A percentile compares a stretch with the other conserved stretches of the same genome.
Evolutionary conservation across 2,329 filamentous ascomycete species (phyloP).

Genomic region (Alternaria triticina): DNA sequence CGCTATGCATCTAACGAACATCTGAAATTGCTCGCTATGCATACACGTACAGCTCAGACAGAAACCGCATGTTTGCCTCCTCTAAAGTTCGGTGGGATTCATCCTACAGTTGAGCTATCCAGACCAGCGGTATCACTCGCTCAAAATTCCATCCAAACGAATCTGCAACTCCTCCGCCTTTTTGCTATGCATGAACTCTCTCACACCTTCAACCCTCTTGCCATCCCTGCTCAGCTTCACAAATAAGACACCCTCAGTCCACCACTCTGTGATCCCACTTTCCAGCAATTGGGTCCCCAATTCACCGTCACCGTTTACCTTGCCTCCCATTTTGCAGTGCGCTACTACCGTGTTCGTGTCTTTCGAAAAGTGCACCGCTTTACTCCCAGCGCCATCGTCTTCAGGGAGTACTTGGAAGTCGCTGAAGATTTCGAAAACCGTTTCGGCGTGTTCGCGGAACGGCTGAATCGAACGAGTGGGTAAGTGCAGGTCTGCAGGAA

Average conservation of each 20-base stretch:
- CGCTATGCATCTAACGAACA: neutral
- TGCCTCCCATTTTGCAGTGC: slow-evolving; percentile 37
- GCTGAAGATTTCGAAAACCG: slow-evolving; percentile 53
- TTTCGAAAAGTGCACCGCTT: slow-evolving; percentile 25
- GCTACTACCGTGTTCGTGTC: slow-evolving; percentile 47
- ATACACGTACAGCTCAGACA: neutral
- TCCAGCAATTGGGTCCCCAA: slow-evolving; percentile 23
- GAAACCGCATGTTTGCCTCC: neutral
- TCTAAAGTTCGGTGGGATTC: neutral
- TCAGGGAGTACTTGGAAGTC: slow-evolving; percentile 51
- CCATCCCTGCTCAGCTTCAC: slow-evolving; percentile 32
- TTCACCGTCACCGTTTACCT: slow-evolving; percentile 23
- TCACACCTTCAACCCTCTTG: slow-evolving; percentile 30
- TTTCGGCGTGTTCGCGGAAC: slow-evolving; percentile 50
- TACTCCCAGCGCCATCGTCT: too few species aligned
- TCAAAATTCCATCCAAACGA: slow-evolving; percentile 49
- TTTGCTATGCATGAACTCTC: slow-evolving; percentile 53
- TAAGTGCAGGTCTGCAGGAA: slow-evolving; percentile 52
- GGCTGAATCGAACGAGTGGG: slow-evolving; percentile 43
- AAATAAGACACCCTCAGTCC: slow-evolving; percentile 35
- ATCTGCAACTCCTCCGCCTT: slow-evolving; percentile 43
- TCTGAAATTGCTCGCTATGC: neutral
- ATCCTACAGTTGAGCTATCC: neutral
- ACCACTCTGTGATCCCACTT: slow-evolving; percentile 28
- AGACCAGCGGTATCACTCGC: neutral